These are phyloP conservation scores for Ramaria sp. DNA, from an alignment of 768 basidiomycete genomes.

Conservation along the genomic window DNA sequence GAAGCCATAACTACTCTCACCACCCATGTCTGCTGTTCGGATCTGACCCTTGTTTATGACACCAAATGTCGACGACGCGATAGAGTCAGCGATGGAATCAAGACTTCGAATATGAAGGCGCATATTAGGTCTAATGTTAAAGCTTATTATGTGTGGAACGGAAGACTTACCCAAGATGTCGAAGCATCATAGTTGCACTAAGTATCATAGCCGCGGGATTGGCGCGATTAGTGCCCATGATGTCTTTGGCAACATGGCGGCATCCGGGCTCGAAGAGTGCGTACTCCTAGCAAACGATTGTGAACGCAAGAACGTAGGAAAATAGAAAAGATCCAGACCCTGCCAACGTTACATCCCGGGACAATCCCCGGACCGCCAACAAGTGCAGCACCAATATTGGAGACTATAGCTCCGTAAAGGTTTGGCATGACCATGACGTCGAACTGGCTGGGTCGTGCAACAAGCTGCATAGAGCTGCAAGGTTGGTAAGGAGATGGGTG, in stretches of 20 bases:
- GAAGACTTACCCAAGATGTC: constrained; percentile 77
- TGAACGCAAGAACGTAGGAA: background rate
- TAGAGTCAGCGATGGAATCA: constrained; percentile 86
- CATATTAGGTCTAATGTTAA: background rate
- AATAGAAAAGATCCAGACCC: constrained; percentile 37
- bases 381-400: constrained; percentile 96
- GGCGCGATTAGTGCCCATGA: constrained; percentile 92
- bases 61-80: constrained; percentile 85
- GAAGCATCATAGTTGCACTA: constrained; percentile 94
- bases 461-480: constrained; percentile 94
- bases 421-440: constrained; percentile 99
- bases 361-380: constrained; percentile 98
- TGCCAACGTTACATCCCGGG: constrained; percentile 95
- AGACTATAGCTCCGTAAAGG: constrained; percentile 92
- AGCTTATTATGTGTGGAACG: constrained; percentile 13
- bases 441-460: constrained; percentile 90
- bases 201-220: constrained; percentile 98
- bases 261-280: constrained; percentile 99
- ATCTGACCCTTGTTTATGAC: constrained; percentile 84
- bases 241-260: constrained; percentile 88
- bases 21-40: constrained; percentile 91
- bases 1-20: constrained; percentile 31
- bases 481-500: constrained; percentile 1
- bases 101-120: constrained; percentile 44
- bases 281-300: constrained; percentile 53